Percentiles rank a stretch among this genome's conserved stretches.
These are phyloP conservation scores for Hibiscus syriacus DNA, from an alignment of 345 rosid genomes.

Conservation along the genomic window DNA sequence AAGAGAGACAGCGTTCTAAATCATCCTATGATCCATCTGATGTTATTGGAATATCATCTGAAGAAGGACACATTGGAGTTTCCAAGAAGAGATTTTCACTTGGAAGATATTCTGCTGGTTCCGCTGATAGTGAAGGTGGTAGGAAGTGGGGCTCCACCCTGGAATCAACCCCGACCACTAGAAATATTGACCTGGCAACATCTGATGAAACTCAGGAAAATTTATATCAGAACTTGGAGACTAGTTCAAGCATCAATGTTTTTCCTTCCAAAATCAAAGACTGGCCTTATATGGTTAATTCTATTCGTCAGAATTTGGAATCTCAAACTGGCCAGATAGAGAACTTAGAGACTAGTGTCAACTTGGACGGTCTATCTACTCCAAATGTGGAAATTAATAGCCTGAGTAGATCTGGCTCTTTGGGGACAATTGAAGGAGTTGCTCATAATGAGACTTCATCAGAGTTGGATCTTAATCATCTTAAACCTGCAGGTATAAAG, in stretches of 20 bases:
- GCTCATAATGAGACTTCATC: slow-evolving; percentile 33
- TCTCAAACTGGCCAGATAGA: slow-evolving; percentile 35
- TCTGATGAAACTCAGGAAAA: slow-evolving; percentile 67
- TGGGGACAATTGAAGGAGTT: slow-evolving; percentile 25
- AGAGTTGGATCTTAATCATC: slow-evolving; percentile 39
- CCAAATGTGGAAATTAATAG: slow-evolving; percentile 52
- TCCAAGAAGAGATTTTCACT: slow-evolving; percentile 61
- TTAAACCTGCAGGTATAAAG: slow-evolving; percentile 46
- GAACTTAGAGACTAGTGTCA: slow-evolving; percentile 34
- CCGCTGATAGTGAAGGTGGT: slow-evolving; percentile 67
- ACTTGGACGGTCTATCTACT: slow-evolving; percentile 46
- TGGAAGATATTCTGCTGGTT: slow-evolving; percentile 82
- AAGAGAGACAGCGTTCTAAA: slow-evolving; percentile 82
- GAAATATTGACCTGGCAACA: slow-evolving; percentile 39
- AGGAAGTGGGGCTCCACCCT: slow-evolving; percentile 81
- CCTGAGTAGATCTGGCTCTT: slow-evolving; percentile 33
- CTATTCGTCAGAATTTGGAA: slow-evolving; percentile 35
- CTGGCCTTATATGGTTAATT: slow-evolving; percentile 27
- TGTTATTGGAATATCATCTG: slow-evolving; percentile 86
- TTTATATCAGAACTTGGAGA: slow-evolving; percentile 54
- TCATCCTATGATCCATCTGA: slow-evolving; percentile 86
- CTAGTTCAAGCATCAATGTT: slow-evolving; percentile 35
- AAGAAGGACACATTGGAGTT: slow-evolving; percentile 63
- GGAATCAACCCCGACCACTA: slow-evolving; percentile 43
- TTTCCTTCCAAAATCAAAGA: too few relatives aligned